Evolutionary conservation across 1,284 basidiomycete genomes (phyloP), one percentile per base, ranked within the genome.

Genomic region (Anthracocystis panici-leucophaei): DNA sequence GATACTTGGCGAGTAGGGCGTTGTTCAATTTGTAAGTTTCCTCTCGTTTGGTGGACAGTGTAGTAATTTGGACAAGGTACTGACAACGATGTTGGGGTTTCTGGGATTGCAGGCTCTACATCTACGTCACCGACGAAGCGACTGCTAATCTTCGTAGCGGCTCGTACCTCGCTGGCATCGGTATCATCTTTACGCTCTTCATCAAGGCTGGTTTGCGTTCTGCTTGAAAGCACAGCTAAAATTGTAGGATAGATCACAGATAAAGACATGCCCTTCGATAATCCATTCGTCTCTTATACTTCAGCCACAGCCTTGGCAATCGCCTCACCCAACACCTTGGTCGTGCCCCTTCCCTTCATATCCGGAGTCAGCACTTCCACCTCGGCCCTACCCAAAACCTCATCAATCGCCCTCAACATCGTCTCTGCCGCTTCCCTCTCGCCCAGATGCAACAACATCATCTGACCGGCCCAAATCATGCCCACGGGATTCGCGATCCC

Each of bases 401-500:
- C 81, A 73, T 89, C 88, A 57, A 90, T 88, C 0, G 89, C 89
- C 18, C 76, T 35, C 86, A 90, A 87, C 79, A 90, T 80, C n/a
- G 81, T 85, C 5, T 84, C 84, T 4, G 89, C 89, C 0, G 89
- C 89, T 38, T 88, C 86, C 57, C 85, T 86, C 81, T 89, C 87
- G 8, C 89, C 89, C 10, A 89, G 83, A 82, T 89, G 86, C 52
- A 88, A 85, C 59, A 90, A 75, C 88, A 90, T 89, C 88, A 89
- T 89, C 66, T 88, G 87, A 7, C 88, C 89, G 0, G 89, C 87
- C 89, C 89, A 90, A 65, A 90, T 88, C 86, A 88, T 89, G 0
- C 79, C 86, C 46, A 87, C 81, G 1, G 86, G 86, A 64, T 86
- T 87, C 18, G 85, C 81, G 75, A 83, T 65, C 0, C 65, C 73